Evolutionary conservation across 345 rosid genomes (phyloP).

Genomic region (Hibiscus syriacus): DNA sequence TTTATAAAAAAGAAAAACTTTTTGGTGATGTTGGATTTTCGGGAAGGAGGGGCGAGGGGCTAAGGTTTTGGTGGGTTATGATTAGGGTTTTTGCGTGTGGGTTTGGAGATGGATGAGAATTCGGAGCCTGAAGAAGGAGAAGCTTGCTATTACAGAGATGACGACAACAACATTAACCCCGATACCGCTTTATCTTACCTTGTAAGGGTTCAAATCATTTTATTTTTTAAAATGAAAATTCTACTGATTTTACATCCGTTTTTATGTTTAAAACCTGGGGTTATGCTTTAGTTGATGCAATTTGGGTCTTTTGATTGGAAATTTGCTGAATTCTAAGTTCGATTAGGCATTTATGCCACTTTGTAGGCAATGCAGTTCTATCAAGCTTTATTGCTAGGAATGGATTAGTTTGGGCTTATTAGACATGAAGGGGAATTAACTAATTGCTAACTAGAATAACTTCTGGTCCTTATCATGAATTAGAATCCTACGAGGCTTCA

Average conservation of each 20-base stretch:
- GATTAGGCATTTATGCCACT: background rate
- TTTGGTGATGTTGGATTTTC: slow-evolving; percentile 55
- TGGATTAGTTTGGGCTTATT: slow-evolving; percentile 6
- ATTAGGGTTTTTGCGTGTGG: slow-evolving; percentile 14
- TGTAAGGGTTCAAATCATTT: slow-evolving; percentile 41
- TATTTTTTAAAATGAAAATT: slow-evolving; percentile 2
- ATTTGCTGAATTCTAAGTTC: slow-evolving; percentile 1
- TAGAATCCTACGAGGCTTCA: background rate
- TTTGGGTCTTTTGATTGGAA: slow-evolving; percentile 7
- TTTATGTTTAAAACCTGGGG: background rate
- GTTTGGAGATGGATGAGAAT: slow-evolving; percentile 39
- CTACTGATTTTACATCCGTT: background rate
- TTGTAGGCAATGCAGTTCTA: slow-evolving; percentile 11
- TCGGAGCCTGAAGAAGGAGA: slow-evolving; percentile 79
- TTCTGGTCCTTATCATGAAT: background rate
- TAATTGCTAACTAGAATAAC: background rate
- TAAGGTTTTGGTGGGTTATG: slow-evolving; percentile 20
- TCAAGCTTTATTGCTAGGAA: background rate
- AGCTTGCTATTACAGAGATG: slow-evolving; percentile 31
- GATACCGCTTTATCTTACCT: slow-evolving; percentile 63
- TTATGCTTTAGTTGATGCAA: slow-evolving; percentile 4
- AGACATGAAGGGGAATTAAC: background rate
- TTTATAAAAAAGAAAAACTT: background rate
- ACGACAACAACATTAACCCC: slow-evolving; percentile 38
- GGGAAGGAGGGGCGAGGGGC: slow-evolving; percentile 35